Percentiles rank a stretch among this genome's conserved stretches.
phyloP scores from a whole-genome alignment of 331 rosid genomes.

The Acacia concinna region DNA sequence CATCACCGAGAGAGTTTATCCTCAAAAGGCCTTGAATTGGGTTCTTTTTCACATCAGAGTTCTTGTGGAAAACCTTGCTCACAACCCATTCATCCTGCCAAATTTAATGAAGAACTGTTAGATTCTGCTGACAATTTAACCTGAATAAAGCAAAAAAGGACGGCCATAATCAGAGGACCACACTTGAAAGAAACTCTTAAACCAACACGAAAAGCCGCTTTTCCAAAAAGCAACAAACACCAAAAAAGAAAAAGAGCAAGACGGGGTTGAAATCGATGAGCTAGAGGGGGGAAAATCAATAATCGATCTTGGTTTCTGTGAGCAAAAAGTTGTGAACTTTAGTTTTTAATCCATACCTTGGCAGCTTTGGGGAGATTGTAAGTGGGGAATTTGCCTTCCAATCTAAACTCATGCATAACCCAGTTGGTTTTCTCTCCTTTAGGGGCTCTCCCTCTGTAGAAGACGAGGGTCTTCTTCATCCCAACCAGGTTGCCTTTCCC shows the following conservation, averaged over 20 bases:
- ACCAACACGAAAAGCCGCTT: conserved; percentile 45
- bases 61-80: conserved; percentile 77
- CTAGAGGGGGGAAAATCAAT: not conserved
- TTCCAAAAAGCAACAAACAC: conserved; percentile 16
- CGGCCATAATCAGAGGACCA: conserved; percentile 24
- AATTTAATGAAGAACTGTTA: not conserved
- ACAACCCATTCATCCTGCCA: conserved; percentile 95
- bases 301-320: not conserved
- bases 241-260: not conserved
- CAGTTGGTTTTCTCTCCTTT: conserved; percentile 89
- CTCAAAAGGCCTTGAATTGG: conserved; percentile 40
- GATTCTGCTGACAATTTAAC: conserved; percentile 24
- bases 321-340: not conserved
- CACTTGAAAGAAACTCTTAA: conserved; percentile 51
- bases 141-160: conserved; percentile 22
- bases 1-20: conserved; percentile 51
- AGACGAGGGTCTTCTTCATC: conserved; percentile 96
- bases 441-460: conserved; percentile 93
- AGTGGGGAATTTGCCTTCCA: conserved; percentile 62
- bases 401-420: conserved; percentile 97
- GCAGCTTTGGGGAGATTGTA: conserved; percentile 52
- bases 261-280: not conserved
- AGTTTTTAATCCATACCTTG: conserved; percentile 44
- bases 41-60: conserved; percentile 43
- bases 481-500: conserved; percentile 69